Percentiles rank a stretch among this genome's conserved stretches.
phyloP scores from a whole-genome alignment of 2,329 filamentous ascomycete species.

The Diaporthe capsici region DNA sequence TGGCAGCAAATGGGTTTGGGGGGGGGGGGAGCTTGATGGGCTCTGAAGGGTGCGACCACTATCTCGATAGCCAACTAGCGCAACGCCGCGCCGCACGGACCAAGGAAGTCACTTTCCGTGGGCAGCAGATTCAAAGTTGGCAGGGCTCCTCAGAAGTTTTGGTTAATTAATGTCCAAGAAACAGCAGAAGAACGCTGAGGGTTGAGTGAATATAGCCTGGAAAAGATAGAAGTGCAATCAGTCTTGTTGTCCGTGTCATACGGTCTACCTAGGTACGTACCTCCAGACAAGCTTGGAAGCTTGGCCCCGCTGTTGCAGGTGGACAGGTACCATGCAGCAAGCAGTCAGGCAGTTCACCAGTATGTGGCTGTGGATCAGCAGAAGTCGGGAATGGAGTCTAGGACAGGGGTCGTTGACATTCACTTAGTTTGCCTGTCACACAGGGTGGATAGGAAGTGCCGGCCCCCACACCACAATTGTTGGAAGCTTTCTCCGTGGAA shows the following conservation, averaged over 20 bases:
- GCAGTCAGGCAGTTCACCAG: constrained; percentile 7
- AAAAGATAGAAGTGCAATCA: neutral
- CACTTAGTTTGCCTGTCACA: neutral
- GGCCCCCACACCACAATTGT: constrained; percentile 28
- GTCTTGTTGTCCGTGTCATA: neutral
- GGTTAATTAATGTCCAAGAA: neutral
- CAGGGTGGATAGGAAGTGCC: constrained; percentile 21
- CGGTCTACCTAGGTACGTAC: neutral
- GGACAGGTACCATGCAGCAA: neutral
- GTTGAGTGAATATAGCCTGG: neutral
- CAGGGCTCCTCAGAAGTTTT: neutral
- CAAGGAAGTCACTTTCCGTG: neutral
- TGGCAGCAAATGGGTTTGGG: neutral
- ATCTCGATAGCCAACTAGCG: constrained; percentile 6
- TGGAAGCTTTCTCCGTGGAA: constrained; percentile 29
- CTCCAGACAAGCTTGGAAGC: neutral
- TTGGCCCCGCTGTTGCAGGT: constrained; percentile 1
- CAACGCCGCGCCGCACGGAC: constrained; percentile 24
- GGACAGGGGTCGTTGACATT: constrained; percentile 14
- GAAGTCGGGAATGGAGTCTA: constrained; percentile 25
- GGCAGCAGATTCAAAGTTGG: neutral
- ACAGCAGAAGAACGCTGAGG: no score
- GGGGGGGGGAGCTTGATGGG: neutral
- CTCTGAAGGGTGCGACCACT: neutral
- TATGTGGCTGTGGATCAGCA: constrained; percentile 4